These are phyloP conservation scores for Moesziomyces globuligerus DNA, from an alignment of 1,284 basidiomycete species.

Conservation along the genomic window DNA sequence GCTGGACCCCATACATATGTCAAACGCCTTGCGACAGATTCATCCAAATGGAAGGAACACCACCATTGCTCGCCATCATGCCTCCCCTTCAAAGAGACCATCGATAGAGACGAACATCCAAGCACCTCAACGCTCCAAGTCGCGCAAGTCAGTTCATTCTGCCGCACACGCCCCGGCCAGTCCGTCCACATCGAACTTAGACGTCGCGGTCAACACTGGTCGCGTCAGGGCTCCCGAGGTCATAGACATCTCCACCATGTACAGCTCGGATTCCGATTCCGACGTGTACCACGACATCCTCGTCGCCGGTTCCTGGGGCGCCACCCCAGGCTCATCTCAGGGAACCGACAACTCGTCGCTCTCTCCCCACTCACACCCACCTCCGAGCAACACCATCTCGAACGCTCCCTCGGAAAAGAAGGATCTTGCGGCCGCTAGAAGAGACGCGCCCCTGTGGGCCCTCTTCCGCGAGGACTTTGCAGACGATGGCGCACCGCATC, in stretches of 20 bases:
- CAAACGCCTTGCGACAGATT: too few relatives aligned
- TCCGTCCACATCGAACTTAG: not conserved
- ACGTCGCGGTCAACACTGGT: not conserved
- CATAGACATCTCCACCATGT: constrained; percentile 12
- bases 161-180: not conserved
- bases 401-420: not conserved
- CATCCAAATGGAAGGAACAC: too few relatives aligned
- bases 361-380: not conserved
- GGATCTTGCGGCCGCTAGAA: not conserved
- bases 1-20: too few relatives aligned
- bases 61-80: not conserved
- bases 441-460: constrained; percentile 3
- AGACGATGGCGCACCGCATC: not conserved
- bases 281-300: constrained; percentile 10
- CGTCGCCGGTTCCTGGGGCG: not conserved
- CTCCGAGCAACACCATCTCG: not conserved
- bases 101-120: not conserved
- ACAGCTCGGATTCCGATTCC: constrained; percentile 9
- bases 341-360: constrained; percentile 2
- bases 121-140: not conserved
- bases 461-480: constrained; percentile 5
- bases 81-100: not conserved
- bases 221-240: not conserved
- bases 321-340: constrained; percentile 13
- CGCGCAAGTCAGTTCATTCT: not conserved